Evolutionary conservation across 345 rosid species (phyloP), one percentile per base, ranked within the genome.

Genomic region (Atalantia buxifolia): DNA sequence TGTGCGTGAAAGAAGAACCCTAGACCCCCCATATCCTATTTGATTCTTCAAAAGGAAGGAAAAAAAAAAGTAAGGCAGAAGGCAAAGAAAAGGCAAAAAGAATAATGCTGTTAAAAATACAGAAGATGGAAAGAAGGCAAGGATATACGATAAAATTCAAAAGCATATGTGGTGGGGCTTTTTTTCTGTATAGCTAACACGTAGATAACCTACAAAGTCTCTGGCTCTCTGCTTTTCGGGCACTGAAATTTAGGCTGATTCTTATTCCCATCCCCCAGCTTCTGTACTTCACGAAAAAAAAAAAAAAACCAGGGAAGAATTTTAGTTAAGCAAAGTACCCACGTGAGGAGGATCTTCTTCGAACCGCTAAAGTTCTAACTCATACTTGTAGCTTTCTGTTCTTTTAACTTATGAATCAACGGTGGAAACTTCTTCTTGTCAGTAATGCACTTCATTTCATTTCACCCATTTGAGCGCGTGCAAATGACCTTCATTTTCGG

Each of bases 201-300:
- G 22, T 6, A 18, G 35, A 63, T 30, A 63, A n/a, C 67, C 22
- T 4, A 5, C 6, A 12, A 9, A 18, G 25, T 1, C 19, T 28
- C 1, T 35, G 36, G 36, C 36, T 6, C 36, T 35, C 33, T 71
- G 48, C 76, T 57, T 77, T 79, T 53, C 19, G 30, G 28, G 80
- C 87, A 75, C 85, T 67, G 12, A 77, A 21, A 50, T 79, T 81
- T 53, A 83, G 69, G 82, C 45, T 56, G 86, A 79, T 84, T 81
- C 81, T 38, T 24, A 30, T 63, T 27, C 69, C 59, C 68, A 18
- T 3, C 69, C 53, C 21, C 4, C 18, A 13, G 3, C 18, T 16
- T 0, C 5, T 50, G 31, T 30, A 4, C 68, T 2, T 9, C 57
- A 16, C 57, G 0, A 53, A 6, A 19, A 5, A 16, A 2, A 36